Conservation (phyloP, 345 rosid species). For the Lumnitzera racemosa region DNA sequence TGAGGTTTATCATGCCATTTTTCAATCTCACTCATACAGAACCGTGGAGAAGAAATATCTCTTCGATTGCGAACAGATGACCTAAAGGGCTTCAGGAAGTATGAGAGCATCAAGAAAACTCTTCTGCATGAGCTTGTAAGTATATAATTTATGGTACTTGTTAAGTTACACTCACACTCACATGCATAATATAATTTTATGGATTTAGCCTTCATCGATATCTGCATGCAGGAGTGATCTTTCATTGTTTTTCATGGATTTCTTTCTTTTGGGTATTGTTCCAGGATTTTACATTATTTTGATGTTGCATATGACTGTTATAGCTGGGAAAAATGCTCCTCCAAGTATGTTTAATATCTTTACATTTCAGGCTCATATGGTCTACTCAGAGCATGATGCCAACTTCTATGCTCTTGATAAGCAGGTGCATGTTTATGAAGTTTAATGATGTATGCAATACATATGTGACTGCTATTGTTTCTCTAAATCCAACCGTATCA, state of each 20-base stretch:
- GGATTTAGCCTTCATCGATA: no score
- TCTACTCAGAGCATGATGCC: slow-evolving; percentile 82
- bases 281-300: not conserved
- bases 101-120: slow-evolving; percentile 80
- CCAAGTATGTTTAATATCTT: slow-evolving; percentile 2
- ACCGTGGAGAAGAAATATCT: slow-evolving; percentile 94
- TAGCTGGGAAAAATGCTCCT: not conserved
- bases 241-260: no score
- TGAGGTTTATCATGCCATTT: not conserved
- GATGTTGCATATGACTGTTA: slow-evolving; percentile 2
- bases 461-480: not conserved
- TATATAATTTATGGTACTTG: no score
- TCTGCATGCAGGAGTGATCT: no score
- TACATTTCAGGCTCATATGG: slow-evolving; percentile 85
- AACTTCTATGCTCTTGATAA: slow-evolving; percentile 74
- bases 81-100: slow-evolving; percentile 94
- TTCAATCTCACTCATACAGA: slow-evolving; percentile 34
- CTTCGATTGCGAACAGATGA: slow-evolving; percentile 96
- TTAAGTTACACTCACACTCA: no score
- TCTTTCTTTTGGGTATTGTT: no score
- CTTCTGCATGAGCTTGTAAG: slow-evolving; percentile 93
- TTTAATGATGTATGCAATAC: no score
- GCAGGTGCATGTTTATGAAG: slow-evolving; percentile 40
- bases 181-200: no score
- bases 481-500: slow-evolving; percentile 7